Base-by-base conservation (phyloP, 164 flowering plant genomes). In the Liquidambar formosana region DNA sequence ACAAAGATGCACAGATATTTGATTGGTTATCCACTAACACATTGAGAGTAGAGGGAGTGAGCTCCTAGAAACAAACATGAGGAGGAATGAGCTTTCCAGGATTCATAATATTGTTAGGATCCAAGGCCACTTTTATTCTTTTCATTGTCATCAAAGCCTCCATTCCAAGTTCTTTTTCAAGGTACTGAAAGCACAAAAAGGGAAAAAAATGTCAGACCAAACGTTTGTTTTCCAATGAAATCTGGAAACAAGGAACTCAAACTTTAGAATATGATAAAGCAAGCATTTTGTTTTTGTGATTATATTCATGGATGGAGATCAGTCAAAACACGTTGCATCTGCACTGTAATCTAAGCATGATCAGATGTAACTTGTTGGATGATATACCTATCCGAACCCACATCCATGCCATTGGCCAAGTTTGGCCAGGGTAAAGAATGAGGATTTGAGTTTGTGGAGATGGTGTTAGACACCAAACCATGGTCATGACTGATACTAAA, bases 91-190 rank as follows among this genome's bases (percentile, higher is more conserved):
- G 78, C 86, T 95, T 95, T 72, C 99, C 99, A 46, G 99, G 99
- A 71, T 95, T 95, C 99, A 95, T 93, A 70, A 93, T 90, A 67
- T 88, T 81, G 82, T 93, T 91, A 16, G 99, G 99, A 79, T 95
- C 99, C 68, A 94, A 75, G 56, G 89, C 99, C 53, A 67, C 71
- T 80, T 94, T 94, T 49, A 94, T 91, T 80, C 69, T 87, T 67
- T 88, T 91, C 97, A 92, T 92, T 14, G 97, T 93, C 84, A 74
- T 76, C 84, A 92, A 69, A 38, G 87, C 85, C 77, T 90, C 97
- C 41, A 86, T 76, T 41, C 98, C 98, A 16, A 88, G 92, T 66
- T 94, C 98, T 76, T 86, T 76, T 53, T 94, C 98, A 44, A 94
- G 91, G 81, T 94, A 94, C 98, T 93, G 87, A 14, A 76, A 75